Percentiles rank a stretch among this genome's conserved stretches.
phyloP scores from a whole-genome alignment of 225 moss, liverwort and hornwort genomes.

The Ulota crispa region DNA sequence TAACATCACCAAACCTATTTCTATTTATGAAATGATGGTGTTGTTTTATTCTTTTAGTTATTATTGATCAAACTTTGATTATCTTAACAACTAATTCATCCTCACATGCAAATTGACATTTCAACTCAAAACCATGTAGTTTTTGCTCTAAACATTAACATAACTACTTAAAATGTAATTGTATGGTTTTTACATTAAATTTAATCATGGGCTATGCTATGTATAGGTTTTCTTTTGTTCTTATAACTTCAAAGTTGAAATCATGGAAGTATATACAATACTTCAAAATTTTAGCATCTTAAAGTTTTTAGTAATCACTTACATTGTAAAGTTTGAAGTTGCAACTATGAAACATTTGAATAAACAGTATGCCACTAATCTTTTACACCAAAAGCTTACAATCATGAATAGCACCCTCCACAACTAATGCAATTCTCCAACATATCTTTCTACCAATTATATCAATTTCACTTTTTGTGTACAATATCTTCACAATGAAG shows the following conservation, averaged over 20 bases:
- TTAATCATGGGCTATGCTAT: background rate
- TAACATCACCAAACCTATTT: background rate
- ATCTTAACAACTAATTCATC: fast-evolving
- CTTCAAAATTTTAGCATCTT: background rate
- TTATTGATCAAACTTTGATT: background rate
- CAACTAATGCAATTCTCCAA: background rate
- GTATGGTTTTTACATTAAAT: background rate
- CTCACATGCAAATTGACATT: background rate
- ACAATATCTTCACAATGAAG: background rate
- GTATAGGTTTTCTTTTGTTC: background rate
- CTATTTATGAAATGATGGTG: background rate
- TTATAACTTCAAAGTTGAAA: background rate
- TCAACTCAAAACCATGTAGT: background rate
- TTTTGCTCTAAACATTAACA: fast-evolving
- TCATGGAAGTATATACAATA: background rate
- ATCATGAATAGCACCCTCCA: fast-evolving
- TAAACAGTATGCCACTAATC: fast-evolving
- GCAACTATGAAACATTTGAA: background rate
- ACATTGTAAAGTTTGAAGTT: background rate
- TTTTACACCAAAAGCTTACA: fast-evolving
- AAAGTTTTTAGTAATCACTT: background rate
- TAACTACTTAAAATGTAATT: background rate
- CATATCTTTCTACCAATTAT: background rate
- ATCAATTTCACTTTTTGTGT: background rate
- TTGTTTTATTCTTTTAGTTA: too few relatives aligned